Evolutionary conservation across 768 basidiomycete genomes (phyloP).

Genomic region (Hericium coralloides): DNA sequence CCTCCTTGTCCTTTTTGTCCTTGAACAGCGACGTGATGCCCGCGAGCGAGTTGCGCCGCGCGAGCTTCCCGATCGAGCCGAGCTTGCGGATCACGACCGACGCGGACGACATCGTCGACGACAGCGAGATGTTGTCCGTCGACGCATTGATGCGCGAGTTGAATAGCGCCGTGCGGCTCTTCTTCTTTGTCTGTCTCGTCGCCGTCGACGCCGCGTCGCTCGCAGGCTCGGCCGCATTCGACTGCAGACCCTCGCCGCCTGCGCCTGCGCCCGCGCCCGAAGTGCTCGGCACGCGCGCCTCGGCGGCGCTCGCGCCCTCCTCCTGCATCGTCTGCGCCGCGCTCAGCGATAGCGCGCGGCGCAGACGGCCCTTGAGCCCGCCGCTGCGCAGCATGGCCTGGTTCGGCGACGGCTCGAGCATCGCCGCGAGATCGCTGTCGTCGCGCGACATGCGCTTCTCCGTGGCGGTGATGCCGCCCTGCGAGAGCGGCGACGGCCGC

Average conservation of each 20-base stretch:
- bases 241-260: slow-evolving; percentile 11
- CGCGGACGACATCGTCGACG: slow-evolving; percentile 89
- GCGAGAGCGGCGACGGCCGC: slow-evolving; percentile 60
- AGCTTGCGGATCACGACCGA: slow-evolving; percentile 96
- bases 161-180: slow-evolving; percentile 64
- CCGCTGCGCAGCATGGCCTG: slow-evolving; percentile 41
- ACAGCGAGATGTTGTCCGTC: slow-evolving; percentile 93
- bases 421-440: slow-evolving; percentile 48
- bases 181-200: slow-evolving; percentile 47
- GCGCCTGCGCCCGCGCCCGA: background rate
- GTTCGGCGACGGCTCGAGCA: slow-evolving; percentile 24
- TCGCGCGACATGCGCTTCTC: slow-evolving; percentile 75
- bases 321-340: slow-evolving; percentile 49
- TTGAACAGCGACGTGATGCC: slow-evolving; percentile 94
- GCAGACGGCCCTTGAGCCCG: slow-evolving; percentile 71
- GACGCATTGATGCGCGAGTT: slow-evolving; percentile 82
- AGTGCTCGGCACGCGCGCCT: background rate
- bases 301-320: slow-evolving; percentile 27
- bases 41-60: slow-evolving; percentile 79
- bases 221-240: slow-evolving; percentile 19
- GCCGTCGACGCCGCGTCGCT: slow-evolving; percentile 20
- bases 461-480: slow-evolving; percentile 50
- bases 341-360: slow-evolving; percentile 64
- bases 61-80: slow-evolving; percentile 82
- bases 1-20: slow-evolving; percentile 52